These are phyloP conservation scores for Nakazawaea wyomingensis DNA, from an alignment of 805 yeast genomes.

Conservation along the genomic window DNA sequence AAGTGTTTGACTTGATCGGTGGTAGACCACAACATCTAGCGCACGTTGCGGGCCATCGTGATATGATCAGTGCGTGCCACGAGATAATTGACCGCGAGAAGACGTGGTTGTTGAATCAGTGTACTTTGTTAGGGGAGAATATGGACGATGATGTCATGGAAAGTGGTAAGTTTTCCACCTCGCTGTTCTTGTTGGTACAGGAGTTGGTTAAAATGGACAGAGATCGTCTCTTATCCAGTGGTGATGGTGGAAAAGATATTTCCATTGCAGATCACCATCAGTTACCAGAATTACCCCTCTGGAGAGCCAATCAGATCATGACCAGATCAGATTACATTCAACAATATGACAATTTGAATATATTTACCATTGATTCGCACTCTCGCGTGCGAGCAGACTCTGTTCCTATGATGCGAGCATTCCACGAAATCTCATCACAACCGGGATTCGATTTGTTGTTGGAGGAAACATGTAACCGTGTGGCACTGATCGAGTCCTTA, in stretches of 20 bases:
- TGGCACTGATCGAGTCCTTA: conserved; percentile 69
- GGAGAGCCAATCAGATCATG: conserved; percentile 84
- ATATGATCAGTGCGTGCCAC: conserved; percentile 59
- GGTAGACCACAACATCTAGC: conserved; percentile 82
- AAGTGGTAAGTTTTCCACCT: conserved; percentile 66
- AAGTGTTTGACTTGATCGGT: conserved; percentile 66
- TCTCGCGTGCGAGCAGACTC: conserved; percentile 76
- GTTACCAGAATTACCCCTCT: conserved; percentile 70
- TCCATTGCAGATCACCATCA: conserved; percentile 30
- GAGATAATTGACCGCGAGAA: conserved; percentile 72
- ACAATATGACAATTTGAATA: conserved; percentile 65
- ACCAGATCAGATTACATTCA: conserved; percentile 79
- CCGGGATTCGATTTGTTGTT: conserved; percentile 67
- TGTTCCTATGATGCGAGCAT: conserved; percentile 87
- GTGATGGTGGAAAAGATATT: not conserved
- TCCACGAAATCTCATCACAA: conserved; percentile 67
- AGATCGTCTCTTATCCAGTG: conserved; percentile 20
- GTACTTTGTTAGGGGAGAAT: conserved; percentile 67
- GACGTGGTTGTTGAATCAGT: conserved; percentile 81
- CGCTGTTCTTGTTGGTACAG: conserved; percentile 69
- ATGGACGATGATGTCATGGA: conserved; percentile 93
- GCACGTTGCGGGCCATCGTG: conserved; percentile 56
- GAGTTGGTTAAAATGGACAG: conserved; percentile 69
- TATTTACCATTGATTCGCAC: conserved; percentile 72
- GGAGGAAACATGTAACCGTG: conserved; percentile 60